These are phyloP conservation scores for Lentinula lateritia DNA, from an alignment of 768 basidiomycete genomes.

Conservation along the genomic window DNA sequence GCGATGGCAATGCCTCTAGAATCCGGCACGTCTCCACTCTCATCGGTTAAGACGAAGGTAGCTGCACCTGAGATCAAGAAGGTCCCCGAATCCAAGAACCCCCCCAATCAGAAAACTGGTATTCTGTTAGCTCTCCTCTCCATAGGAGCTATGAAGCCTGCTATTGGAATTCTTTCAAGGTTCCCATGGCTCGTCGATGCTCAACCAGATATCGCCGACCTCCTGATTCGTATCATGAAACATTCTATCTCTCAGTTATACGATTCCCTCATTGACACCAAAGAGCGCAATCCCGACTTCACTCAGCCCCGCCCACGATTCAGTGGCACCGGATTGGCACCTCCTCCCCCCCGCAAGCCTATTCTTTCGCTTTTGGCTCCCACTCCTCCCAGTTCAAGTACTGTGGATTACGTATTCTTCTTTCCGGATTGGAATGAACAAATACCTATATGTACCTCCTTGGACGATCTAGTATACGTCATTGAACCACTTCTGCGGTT, in stretches of 20 bases:
- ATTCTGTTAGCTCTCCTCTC: slow-evolving; percentile 78
- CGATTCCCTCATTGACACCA: slow-evolving; percentile 41
- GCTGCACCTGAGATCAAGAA: slow-evolving; percentile 29
- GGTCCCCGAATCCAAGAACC: slow-evolving; percentile 28
- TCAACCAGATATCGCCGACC: slow-evolving; percentile 79
- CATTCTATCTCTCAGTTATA: slow-evolving; percentile 69
- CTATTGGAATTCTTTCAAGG: slow-evolving; percentile 72
- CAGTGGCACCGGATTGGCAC: slow-evolving; percentile 47
- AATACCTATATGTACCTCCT: slow-evolving; percentile 52
- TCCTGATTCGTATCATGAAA: slow-evolving; percentile 73
- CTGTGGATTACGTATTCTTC: slow-evolving; percentile 84
- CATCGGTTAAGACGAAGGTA: slow-evolving; percentile 28
- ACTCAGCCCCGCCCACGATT: slow-evolving; percentile 60
- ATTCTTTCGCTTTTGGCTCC: slow-evolving; percentile 75
- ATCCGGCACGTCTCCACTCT: slow-evolving; percentile 26
- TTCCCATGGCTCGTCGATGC: slow-evolving; percentile 84
- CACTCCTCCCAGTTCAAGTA: slow-evolving; percentile 70
- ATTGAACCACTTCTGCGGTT: slow-evolving; percentile 78
- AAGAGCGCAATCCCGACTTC: slow-evolving; percentile 60
- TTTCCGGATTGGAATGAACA: slow-evolving; percentile 78
- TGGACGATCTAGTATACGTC: slow-evolving; percentile 59
- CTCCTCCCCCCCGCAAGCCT: slow-evolving; percentile 52
- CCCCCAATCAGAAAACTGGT: slow-evolving; percentile 73
- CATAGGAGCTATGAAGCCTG: slow-evolving; percentile 77
- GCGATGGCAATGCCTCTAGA: slow-evolving; percentile 84